Base-by-base conservation (phyloP, 2,329 filamentous ascomycete species). In the Clarireedia paspali region DNA sequence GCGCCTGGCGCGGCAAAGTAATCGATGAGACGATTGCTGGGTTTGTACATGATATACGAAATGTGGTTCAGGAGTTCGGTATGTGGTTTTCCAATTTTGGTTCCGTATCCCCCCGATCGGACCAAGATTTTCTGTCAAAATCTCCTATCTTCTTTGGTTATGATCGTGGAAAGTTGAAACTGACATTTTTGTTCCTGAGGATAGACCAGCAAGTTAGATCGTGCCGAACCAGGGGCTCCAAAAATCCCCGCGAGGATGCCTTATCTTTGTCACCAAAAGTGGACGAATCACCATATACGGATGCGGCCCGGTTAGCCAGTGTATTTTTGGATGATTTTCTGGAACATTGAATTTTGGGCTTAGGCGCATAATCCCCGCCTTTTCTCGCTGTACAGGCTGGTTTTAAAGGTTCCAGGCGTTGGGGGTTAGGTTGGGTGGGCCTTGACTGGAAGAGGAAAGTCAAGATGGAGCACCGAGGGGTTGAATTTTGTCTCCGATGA, bases 281-380 rank as follows among this genome's bases (percentile, higher is more conserved):
- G 7, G 48, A 60, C 17, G 60, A 58, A 6, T 58, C 60, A 24
- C 60, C 61, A 7, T 66, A 66, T 48, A 62, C 59, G 34, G 63
- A 67, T 59, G 59, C 56, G 17, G 66, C 64, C 34, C 64, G 65
- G 27, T 47, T 68, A 47, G 59, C 65, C 20, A 62, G 60, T 49
- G 63, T 68, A 45, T 67, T 68, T 57, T 57, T 68, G 51, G 64
- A 64, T 47, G 66, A 67, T 49, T 68, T 68, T 51, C 55, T 66
- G 51, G 55, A 62, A 47, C 61, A 62, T 49, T 66, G 56, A 65
- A 48, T 26, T 40, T 24, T 38, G 15, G 38, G 23, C 17, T 42
- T 47, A 47, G 38, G 38, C 38, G 27, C 14, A 9, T 20, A 36
- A 36, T 34, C 47, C 20, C 53, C 53, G 27, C 46, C 49, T 55